Evolutionary conservation across 768 basidiomycete genomes (phyloP), one percentile per base, ranked within the genome.

Genomic region (Phylloporus sp.): DNA sequence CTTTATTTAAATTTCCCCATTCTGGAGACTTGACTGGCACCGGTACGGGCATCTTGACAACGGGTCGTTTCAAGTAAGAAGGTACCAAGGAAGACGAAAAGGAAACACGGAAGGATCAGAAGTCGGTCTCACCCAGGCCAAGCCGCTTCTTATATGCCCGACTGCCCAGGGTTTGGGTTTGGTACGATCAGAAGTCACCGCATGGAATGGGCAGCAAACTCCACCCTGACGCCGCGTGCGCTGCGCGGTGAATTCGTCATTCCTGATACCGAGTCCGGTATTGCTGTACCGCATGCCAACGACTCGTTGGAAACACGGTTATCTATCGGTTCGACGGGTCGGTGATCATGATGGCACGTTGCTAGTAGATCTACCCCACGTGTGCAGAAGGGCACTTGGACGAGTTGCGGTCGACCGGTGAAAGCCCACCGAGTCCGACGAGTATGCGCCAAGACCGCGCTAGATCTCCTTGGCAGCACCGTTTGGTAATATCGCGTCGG

Each of bases 141-240:
- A 15, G 14, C n/a, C 20, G 11, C n/a, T n/a, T n/a, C n/a, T 50
- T 29, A 13, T 39, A 44, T 50, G 37, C 31, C 9, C 23, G 2
- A 3, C n/a, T 32, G 36, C 10, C 5, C 31, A 24, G 42, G 48
- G 48, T 27, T 18, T 38, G 37, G 45, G 39, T 28, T 32, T 27
- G 27, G 11, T 11, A 11, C 27, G 27, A 27, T 27, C 31, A n/a
- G 31, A 32, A 13, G 13, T 6, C 31, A 31, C 15, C 9, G n/a
- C 31, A 32, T 9, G 15, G n/a, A 32, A 14, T 32, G 39, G n/a
- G n/a, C n/a, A n/a, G n/a, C n/a, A n/a, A 50, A 38, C 43, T 29
- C 54, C 55, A 52, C 52, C 59, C 43, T 60, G 52, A 36, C 55
- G 40, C 59, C 58, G 59, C 59, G 9, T 32, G 31, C 5, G 13